These are phyloP conservation scores for Apiotrichum domesticum DNA, from an alignment of 1,284 basidiomycete genomes.

Conservation along the genomic window DNA sequence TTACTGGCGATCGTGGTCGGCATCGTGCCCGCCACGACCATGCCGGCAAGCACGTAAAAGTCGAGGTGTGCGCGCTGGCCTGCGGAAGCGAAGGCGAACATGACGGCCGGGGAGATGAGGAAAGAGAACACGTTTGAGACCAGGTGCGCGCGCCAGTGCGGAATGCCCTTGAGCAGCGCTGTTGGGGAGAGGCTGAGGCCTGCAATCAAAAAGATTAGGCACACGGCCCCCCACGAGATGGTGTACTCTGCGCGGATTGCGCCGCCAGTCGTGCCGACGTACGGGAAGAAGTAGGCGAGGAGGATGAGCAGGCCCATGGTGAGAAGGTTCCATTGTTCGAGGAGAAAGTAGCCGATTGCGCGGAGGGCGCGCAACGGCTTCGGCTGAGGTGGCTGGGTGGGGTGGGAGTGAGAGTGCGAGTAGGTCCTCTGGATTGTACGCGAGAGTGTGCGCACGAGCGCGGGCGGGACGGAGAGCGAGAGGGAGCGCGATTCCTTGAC, in stretches of 20 bases:
- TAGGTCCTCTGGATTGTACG: too few species aligned
- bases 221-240: conserved; percentile 33
- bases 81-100: conserved; percentile 26
- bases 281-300: conserved; percentile 28
- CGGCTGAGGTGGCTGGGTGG: too few species aligned
- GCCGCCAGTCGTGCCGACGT: conserved; percentile 26
- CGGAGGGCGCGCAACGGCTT: not conserved
- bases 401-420: too few species aligned
- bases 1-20: conserved; percentile 33
- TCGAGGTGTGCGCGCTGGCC: conserved; percentile 26
- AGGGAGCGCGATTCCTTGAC: too few species aligned
- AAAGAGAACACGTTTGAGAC: conserved; percentile 24
- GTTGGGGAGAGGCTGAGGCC: conserved; percentile 33
- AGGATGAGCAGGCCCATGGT: conserved; percentile 23
- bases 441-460: too few species aligned
- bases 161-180: conserved; percentile 24
- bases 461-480: too few species aligned
- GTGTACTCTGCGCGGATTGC: conserved; percentile 24
- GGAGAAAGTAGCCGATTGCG: not conserved
- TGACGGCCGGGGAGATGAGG: conserved; percentile 17
- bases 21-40: conserved; percentile 25
- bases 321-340: conserved; percentile 23
- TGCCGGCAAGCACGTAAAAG: conserved; percentile 8
- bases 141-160: conserved; percentile 28
- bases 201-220: conserved; percentile 42